Evolutionary conservation across 108 stramenopile species (phyloP).

Genomic region (Parmales sp.): DNA sequence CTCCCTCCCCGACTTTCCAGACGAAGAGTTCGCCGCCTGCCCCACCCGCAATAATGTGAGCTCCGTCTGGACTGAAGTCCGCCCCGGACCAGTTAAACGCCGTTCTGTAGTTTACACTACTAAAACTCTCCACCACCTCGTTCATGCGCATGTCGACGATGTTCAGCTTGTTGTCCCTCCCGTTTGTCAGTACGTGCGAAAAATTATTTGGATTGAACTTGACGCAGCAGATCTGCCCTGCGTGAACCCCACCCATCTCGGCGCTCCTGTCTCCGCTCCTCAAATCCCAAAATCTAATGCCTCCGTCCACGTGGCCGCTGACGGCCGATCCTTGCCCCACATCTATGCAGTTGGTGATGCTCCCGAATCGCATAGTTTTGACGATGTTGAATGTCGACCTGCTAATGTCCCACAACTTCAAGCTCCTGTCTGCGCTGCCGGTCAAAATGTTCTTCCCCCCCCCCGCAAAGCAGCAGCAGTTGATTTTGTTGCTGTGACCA

Average conservation of each 20-base stretch:
- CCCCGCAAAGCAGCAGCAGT: slow-evolving; percentile 53
- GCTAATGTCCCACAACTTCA: slow-evolving; percentile 73
- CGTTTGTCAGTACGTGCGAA: slow-evolving; percentile 56
- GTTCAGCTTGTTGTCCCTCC: slow-evolving; percentile 57
- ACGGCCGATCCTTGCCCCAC: slow-evolving; percentile 37
- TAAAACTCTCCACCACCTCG: slow-evolving; percentile 32
- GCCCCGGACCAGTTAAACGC: slow-evolving; percentile 32
- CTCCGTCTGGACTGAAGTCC: slow-evolving; percentile 61
- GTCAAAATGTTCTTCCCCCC: slow-evolving; percentile 57
- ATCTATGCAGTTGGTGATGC: slow-evolving; percentile 59
- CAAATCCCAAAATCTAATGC: slow-evolving; percentile 61
- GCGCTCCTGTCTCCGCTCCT: slow-evolving; percentile 43
- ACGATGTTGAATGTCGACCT: slow-evolving; percentile 63
- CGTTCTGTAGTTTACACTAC: slow-evolving; percentile 36
- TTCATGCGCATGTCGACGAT: slow-evolving; percentile 52
- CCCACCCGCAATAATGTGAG: slow-evolving; percentile 30
- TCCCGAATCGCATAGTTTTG: slow-evolving; percentile 54
- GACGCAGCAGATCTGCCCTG: slow-evolving; percentile 58
- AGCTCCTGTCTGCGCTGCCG: slow-evolving; percentile 62
- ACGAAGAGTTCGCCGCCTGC: slow-evolving; percentile 56
- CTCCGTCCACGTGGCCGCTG: slow-evolving; percentile 67
- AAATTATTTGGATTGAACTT: slow-evolving; percentile 51
- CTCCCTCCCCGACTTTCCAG: slow-evolving; percentile 43
- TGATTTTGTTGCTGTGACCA: slow-evolving; percentile 67
- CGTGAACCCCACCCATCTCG: slow-evolving; percentile 51